Evolutionary conservation across 179 eudicot species (phyloP), one percentile per base, ranked within the genome.

Genomic region (Gypsophila paniculata): DNA sequence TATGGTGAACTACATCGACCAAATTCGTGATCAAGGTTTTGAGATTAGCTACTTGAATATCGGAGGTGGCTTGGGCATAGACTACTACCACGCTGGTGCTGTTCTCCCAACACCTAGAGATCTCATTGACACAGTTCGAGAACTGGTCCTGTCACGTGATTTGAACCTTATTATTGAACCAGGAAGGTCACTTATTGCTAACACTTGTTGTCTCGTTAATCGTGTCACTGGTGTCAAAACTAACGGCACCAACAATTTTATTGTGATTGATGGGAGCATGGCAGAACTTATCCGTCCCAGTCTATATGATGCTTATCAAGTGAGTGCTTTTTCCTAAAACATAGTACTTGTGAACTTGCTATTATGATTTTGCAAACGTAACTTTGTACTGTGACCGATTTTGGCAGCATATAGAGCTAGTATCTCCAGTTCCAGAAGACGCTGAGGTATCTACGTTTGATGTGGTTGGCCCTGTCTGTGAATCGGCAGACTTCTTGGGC

Each of bases 211-310:
- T 81, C 79, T 95, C 25, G 89, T 95, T 49, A 92, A 90, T 80
- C 97, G 85, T 67, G 97, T 95, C 72, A 92, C 94, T 53, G 99
- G 97, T 61, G 99, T 95, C 15, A 95, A 95, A 82, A 90, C 99
- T 42, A 95, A 92, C 61, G 97, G 99, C 59, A 86, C 96, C 8
- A 95, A 90, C 44, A 92, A 88, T 71, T 95, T 90, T 63, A 68
- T 90, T 60, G 99, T 90, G 70, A 79, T 95, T 73, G 99, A 92
- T 80, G 97, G 99, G 18, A 95, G 99, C 86, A 95, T 95, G 97
- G 87, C 97, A 32, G 98, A 95, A 76, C 95, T 95, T 75, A 95
- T 95, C 59, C 95, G 99, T 38, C 99, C 99, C 5, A 95, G 99
- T 82, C 88, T 92, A 8, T 92, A 95, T 73, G 99, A 74, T 75